Evolutionary conservation across 208 protist species (phyloP), one percentile per base, ranked within the genome.

Genomic region (Leishmania martiniquensis): DNA sequence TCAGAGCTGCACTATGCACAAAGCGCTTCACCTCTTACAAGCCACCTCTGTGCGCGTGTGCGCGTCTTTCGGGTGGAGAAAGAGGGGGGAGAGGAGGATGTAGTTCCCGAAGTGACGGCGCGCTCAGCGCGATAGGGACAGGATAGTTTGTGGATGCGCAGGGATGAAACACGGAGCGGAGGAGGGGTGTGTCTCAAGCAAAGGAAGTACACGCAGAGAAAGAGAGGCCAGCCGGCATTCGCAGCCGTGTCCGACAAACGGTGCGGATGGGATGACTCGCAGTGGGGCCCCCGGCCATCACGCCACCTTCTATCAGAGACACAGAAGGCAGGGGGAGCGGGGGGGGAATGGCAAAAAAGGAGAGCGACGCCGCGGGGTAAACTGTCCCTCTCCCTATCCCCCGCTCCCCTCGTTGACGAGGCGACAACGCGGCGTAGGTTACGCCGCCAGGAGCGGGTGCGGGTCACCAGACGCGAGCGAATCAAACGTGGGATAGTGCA

Each of bases 401-500:
- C 71, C 55, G 0, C 22, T 1, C 4, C 34, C 20, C n/a, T 2
- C 60, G 25, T 42, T 15, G 3, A 20, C 17, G n/a, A 15, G 0
- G 32, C 20, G 1, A 49, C 0, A 20, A 10, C 32, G 1, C 39
- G 12, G 52, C 32, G 42, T 49, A 25, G 25, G 44, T 57, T 52
- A 67, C 47, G 10, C 72, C 29, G 57, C 57, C 72, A 85, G 34
- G 1, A 77, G 68, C 66, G 65, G 52, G 15, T 45, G 37, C 39
- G 45, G 72, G 51, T 86, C 76, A n/a, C 76, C 74, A 2, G 60
- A 49, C 17, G 68, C 76, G 32, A 80, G 54, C 22, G 78, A 47
- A 65, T 89, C 83, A 70, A 89, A 95, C 0, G 83, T 90, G 39
- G 77, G 78, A 67, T 89, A 97, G 67, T 95, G 87, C 57, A 95